Evolutionary conservation across 257 asterid species (phyloP), one percentile per base, ranked within the genome.

Genomic region (Voacanga thouarsii): DNA sequence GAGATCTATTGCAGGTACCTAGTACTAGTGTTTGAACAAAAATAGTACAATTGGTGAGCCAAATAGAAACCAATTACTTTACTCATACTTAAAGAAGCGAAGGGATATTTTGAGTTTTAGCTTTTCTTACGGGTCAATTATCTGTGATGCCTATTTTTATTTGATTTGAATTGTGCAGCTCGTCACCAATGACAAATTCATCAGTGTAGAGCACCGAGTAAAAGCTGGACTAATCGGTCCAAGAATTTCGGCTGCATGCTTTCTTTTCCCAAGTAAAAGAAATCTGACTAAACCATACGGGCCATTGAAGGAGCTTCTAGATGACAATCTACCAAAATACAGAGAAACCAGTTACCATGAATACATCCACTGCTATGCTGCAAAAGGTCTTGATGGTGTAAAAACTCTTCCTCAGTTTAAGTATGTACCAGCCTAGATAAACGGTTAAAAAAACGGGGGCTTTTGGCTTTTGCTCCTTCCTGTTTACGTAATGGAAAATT

Each of bases 131-230:
- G n/a, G n/a, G n/a, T n/a, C n/a, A n/a, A n/a, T n/a, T n/a, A 68
- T 21, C 24, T 9, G 0, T 5, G 6, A 18, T 68, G 47, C 28
- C 43, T 44, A 39, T 70, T 24, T 4, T 49, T 12, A 5, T 51
- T 7, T 26, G 3, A 18, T 30, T 33, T 86, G 3, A 30, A 61
- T 28, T 39, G 23, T 41, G 67, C 56, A 89, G 94, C 85, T 91
- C 43, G 82, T 92, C 55, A 88, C 88, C 16, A 90, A 92, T 64
- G 94, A 92, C 87, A 89, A 89, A 76, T 92, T 92, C 85, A 84
- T 79, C 79, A 92, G 96, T 4, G 96, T 90, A 83, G 94, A 90
- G 82, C 97, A 90, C 33, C 80, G 94, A 80, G 97, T 90, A 14
- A 2, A 85, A 78, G 82, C 88, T 0, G 83, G 81, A 80, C 21